Base-by-base conservation (phyloP, 108 stramenopile genomes). In the Craspedostauros australis region DNA sequence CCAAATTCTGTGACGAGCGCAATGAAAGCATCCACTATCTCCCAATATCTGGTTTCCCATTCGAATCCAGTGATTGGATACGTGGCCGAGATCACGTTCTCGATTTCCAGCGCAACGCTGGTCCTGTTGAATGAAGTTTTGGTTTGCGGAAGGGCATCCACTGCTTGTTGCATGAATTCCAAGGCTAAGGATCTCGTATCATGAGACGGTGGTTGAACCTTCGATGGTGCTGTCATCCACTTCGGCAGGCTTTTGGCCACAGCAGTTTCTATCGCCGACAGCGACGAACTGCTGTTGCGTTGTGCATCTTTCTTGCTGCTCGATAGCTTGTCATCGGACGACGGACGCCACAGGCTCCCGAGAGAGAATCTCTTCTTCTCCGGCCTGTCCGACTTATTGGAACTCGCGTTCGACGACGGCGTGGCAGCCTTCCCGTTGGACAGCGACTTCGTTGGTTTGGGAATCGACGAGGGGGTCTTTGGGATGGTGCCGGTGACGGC, bases 121-220 rank as follows among this genome's bases (percentile, higher is more conserved):
- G n/a, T n/a, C n/a, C n/a, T n/a, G n/a, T n/a, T n/a, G n/a, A n/a
- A n/a, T n/a, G n/a, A n/a, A n/a, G n/a, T n/a, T 11, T 50, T 36
- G 16, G 6, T 39, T 32, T 41, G 29, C 11, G 73, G 62, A 50
- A 75, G 46, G 24, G 18, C 44, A 1, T 47, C 30, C 0, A 45
- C 32, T 15, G 66, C 62, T 41, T 64, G 58, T 24, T 51, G 38
- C 7, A 68, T 33, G 50, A 75, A 75, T 43, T 75, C 73, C 5
- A 75, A 15, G n/a, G 46, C 73, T 45, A 64, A 64, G 5, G 27
- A 7, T 8, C 73, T 56, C 34, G 34, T 53, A 0, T 64, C 62
- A 38, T 61, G 40, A 15, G 22, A 29, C 4, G 52, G 62, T 12
- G 39, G 23, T 1, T 32, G 21, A 12, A 36, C 2, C 8, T n/a